phyloP scores from a whole-genome alignment of 768 basidiomycete species.

The Xerocomellus dryophilus region DNA sequence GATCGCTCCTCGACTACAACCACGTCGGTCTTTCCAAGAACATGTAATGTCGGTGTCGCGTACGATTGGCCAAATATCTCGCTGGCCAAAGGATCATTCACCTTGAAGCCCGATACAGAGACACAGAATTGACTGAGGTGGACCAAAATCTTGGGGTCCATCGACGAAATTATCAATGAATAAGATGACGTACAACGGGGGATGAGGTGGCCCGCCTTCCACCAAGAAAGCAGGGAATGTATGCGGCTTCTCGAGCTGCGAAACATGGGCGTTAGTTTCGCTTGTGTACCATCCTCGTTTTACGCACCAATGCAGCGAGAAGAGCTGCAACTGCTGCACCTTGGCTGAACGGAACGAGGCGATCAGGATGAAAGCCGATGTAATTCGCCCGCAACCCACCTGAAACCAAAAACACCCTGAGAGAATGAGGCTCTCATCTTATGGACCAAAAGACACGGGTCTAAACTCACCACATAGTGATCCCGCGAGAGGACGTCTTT shows the following conservation, averaged over 20 bases:
- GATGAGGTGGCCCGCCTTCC: constrained; percentile 64
- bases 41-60: constrained; percentile 72
- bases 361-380: neutral
- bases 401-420: constrained; percentile 80
- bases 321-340: constrained; percentile 75
- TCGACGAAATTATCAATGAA: neutral
- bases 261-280: constrained; percentile 1
- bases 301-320: constrained; percentile 62
- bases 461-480: constrained; percentile 58
- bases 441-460: neutral
- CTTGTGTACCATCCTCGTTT: neutral
- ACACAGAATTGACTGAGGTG: constrained; percentile 64
- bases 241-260: constrained; percentile 53
- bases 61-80: constrained; percentile 51
- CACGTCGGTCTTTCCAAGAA: constrained; percentile 74
- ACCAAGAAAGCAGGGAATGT: constrained; percentile 56
- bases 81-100: constrained; percentile 44
- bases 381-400: constrained; percentile 37
- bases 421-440: neutral
- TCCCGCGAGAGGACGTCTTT: constrained; percentile 55
- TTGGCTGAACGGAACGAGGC: constrained; percentile 46
- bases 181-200: constrained; percentile 57
- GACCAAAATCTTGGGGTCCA: neutral
- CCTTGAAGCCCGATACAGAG: constrained; percentile 69
- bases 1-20: constrained; percentile 73